These are phyloP conservation scores for Poa annua DNA, from an alignment of 176 grass and related monocot genomes.

Conservation along the genomic window DNA sequence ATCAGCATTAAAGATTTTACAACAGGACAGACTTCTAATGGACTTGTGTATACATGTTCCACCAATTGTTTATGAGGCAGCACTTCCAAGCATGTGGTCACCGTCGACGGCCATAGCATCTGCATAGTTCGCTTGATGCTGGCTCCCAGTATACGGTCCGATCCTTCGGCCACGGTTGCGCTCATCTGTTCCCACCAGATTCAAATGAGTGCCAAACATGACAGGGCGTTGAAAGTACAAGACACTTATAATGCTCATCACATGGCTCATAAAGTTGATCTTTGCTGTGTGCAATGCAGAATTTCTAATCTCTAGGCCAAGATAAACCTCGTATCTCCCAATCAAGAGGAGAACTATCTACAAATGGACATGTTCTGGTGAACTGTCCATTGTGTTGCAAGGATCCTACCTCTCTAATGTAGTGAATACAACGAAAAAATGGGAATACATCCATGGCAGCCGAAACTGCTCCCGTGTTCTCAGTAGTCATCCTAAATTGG, in stretches of 20 bases:
- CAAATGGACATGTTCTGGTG: neutral
- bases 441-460: slow-evolving; percentile 17
- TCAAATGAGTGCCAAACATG: slow-evolving; percentile 30
- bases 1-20: slow-evolving; percentile 42
- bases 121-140: slow-evolving; percentile 45
- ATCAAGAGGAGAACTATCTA: neutral
- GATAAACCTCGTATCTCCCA: neutral
- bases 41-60: slow-evolving; percentile 41
- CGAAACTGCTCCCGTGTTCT: slow-evolving; percentile 8
- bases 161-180: slow-evolving; percentile 59
- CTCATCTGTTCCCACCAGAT: slow-evolving; percentile 53
- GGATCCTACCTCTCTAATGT: neutral
- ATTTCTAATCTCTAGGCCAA: slow-evolving; percentile 7
- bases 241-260: neutral
- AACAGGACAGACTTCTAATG: slow-evolving; percentile 38
- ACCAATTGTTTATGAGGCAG: slow-evolving; percentile 41
- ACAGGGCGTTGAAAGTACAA: neutral
- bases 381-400: slow-evolving; percentile 27
- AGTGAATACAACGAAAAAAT: slow-evolving; percentile 8
- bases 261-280: neutral
- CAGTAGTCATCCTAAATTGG: slow-evolving; percentile 21
- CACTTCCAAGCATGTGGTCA: slow-evolving; percentile 44
- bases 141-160: slow-evolving; percentile 36
- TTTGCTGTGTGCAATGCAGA: neutral
- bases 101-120: slow-evolving; percentile 49